Evolutionary conservation across 2,329 filamentous ascomycete genomes (phyloP).

Genomic region (Rhinocladiella mackenziei): DNA sequence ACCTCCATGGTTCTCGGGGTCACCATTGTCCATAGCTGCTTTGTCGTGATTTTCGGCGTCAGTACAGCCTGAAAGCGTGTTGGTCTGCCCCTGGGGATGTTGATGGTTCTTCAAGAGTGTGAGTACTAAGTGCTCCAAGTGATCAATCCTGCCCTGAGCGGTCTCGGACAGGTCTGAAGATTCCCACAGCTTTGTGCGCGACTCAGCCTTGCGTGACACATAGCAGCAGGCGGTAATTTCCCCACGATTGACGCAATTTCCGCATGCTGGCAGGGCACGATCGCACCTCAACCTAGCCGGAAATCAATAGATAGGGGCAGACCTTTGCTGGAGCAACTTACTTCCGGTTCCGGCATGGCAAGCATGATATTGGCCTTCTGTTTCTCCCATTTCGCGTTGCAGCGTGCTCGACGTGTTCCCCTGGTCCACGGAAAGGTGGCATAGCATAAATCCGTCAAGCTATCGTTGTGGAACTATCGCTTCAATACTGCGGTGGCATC

Average conservation of each 20-base stretch:
- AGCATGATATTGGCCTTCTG: slow-evolving; percentile 82
- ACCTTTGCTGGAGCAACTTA: slow-evolving; percentile 28
- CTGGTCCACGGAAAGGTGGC: slow-evolving; percentile 4
- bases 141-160: slow-evolving; percentile 96
- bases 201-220: slow-evolving; percentile 64
- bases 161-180: slow-evolving; percentile 66
- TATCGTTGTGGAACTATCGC: not conserved
- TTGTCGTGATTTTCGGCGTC: slow-evolving; percentile 25
- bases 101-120: slow-evolving; percentile 86
- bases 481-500: no score
- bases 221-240: slow-evolving; percentile 80
- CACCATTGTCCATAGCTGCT: slow-evolving; percentile 31
- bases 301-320: not conserved
- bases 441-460: not conserved
- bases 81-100: slow-evolving; percentile 54
- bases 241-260: slow-evolving; percentile 87
- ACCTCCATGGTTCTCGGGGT: slow-evolving; percentile 48
- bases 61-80: slow-evolving; percentile 48
- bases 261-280: slow-evolving; percentile 72
- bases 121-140: slow-evolving; percentile 83
- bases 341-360: slow-evolving; percentile 83
- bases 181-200: slow-evolving; percentile 54
- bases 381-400: slow-evolving; percentile 52
- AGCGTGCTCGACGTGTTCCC: not conserved
- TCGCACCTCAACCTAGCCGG: slow-evolving; percentile 72